Evolutionary conservation across 495 filamentous ascomycete species (phyloP), one percentile per base, ranked within the genome.

Genomic region (Aspergillus campestris): DNA sequence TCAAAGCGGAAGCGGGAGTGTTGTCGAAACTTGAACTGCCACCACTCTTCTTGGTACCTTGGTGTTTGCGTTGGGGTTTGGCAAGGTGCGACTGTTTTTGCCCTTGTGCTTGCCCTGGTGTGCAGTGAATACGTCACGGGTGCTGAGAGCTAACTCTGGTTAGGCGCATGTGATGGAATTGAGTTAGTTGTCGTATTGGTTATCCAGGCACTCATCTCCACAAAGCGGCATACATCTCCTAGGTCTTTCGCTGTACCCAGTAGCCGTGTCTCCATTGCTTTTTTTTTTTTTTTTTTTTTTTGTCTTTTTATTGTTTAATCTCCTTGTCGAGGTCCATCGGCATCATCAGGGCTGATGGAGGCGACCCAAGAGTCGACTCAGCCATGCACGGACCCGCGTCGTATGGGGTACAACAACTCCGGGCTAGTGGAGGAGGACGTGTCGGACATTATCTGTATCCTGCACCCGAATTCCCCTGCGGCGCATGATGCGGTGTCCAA

Each of bases 381-480:
- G 57, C 82, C 78, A 53, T 79, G 83, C 45, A 65, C 85, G 44
- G 91, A 94, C 61, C 86, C 88, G 34, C 78, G 88, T 37, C 80
- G 88, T 13, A 60, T 82, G 44, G 88, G 87, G 11, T 69, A 81
- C 49, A 81, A 84, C 55, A 82, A 80, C 50, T 91, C 89, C 14
- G 86, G 84, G 24, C 75, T 92, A 9, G 82, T 74, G 39, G 85
- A 88, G 34, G 69, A 87, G 48, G 90, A 95, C 54, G 74, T 89
- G 28, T 72, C 86, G 28, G 91, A 95, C 53, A 86, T 96, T 48
- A 77, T 96, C 40, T 94, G 87, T 64, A 83, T 95, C 38, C 75
- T 98, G 4, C 80, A 92, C 47, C 91, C 92, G 2, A 77, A 76
- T 40, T 86, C 89, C 0, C 73, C 76, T 33, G 70, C 75, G 6